Conservation (phyloP, 192 early-diverging fungal species). For the Mortierella alpina region DNA sequence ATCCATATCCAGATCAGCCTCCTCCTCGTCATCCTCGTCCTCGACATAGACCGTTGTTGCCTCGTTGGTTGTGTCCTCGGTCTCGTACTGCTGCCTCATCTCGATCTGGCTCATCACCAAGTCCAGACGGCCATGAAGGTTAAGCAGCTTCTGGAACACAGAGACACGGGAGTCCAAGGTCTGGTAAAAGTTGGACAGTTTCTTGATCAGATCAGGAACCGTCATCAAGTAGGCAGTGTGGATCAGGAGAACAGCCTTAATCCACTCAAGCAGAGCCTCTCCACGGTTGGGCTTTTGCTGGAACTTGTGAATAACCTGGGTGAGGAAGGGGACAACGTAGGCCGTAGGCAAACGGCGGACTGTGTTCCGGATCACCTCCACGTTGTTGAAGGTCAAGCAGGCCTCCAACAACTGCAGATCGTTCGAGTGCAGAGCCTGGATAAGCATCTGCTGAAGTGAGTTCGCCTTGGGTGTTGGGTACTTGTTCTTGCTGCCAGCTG, state of each 20-base stretch:
- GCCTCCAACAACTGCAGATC: slow-evolving; percentile 59
- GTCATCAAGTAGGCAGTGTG: slow-evolving; percentile 71
- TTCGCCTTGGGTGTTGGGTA: slow-evolving; percentile 56
- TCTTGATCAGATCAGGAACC: slow-evolving; percentile 61
- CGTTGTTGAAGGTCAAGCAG: slow-evolving; percentile 58
- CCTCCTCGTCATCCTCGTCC: slow-evolving; percentile 47
- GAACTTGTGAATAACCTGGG: slow-evolving; percentile 60
- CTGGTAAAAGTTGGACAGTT: slow-evolving; percentile 64
- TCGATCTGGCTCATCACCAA: slow-evolving; percentile 63
- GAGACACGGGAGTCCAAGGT: slow-evolving; percentile 57
- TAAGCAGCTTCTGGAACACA: slow-evolving; percentile 59
- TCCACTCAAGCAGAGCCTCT: slow-evolving; percentile 61
- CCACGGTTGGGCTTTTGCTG: slow-evolving; percentile 60
- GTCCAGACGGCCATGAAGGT: slow-evolving; percentile 64
- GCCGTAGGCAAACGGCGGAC: slow-evolving; percentile 60
- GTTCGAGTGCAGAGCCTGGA: slow-evolving; percentile 68
- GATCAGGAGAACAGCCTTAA: slow-evolving; percentile 59
- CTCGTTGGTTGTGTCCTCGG: slow-evolving; percentile 53
- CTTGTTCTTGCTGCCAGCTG: slow-evolving; percentile 21
- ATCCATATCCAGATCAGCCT: slow-evolving; percentile 42
- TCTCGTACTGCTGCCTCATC: slow-evolving; percentile 45
- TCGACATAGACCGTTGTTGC: slow-evolving; percentile 62
- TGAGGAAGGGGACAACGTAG: slow-evolving; percentile 62
- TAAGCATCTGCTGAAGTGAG: slow-evolving; percentile 62
- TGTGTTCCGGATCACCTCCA: slow-evolving; percentile 61